Conservation (phyloP, 805 yeast species). For the Wickerhamiella occidentalis region DNA sequence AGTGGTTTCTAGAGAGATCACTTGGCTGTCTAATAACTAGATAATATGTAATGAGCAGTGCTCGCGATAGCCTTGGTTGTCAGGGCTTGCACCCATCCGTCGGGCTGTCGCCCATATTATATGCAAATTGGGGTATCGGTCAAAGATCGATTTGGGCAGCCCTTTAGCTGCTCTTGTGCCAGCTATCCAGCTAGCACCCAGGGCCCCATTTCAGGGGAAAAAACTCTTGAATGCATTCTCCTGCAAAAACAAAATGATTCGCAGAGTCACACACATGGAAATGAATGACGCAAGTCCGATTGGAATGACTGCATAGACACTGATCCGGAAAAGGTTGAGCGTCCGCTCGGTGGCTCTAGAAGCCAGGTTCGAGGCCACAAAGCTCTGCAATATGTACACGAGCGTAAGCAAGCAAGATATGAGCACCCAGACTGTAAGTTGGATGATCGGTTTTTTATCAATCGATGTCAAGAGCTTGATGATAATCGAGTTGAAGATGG, state of each 20-base stretch:
- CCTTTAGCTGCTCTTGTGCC: no score
- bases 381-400: slow-evolving; percentile 73
- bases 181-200: no score
- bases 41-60: no score
- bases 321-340: slow-evolving; percentile 76
- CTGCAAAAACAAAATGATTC: slow-evolving; percentile 64
- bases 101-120: no score
- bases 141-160: no score
- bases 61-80: no score
- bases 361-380: slow-evolving; percentile 56
- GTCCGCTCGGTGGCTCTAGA: slow-evolving; percentile 37
- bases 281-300: slow-evolving; percentile 88
- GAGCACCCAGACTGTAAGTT: slow-evolving; percentile 77
- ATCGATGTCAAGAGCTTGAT: slow-evolving; percentile 56
- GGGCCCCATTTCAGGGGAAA: neutral
- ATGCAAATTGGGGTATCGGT: no score
- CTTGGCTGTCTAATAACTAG: no score
- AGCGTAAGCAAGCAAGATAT: slow-evolving; percentile 76
- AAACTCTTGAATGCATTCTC: slow-evolving; percentile 1
- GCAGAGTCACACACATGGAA: slow-evolving; percentile 73
- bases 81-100: no score
- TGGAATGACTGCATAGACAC: slow-evolving; percentile 96
- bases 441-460: slow-evolving; percentile 63
- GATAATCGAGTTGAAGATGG: slow-evolving; percentile 54
- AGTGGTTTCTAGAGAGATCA: no score